These are phyloP conservation scores for Clavispora asparagi DNA, from an alignment of 805 yeast genomes.

Conservation along the genomic window DNA sequence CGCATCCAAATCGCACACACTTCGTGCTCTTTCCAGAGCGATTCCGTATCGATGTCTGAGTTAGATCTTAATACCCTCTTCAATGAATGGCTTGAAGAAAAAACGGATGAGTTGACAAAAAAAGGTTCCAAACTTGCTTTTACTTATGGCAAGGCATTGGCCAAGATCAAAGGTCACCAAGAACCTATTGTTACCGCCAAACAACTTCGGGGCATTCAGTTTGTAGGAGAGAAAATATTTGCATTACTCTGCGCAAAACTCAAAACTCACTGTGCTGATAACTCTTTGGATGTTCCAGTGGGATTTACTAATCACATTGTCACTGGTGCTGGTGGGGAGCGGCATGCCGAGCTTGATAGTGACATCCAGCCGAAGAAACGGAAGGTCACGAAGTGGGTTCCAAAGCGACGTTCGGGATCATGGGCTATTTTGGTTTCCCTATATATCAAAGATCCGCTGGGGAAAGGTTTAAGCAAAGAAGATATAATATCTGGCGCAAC, in stretches of 20 bases:
- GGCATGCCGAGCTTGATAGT: constrained; percentile 9
- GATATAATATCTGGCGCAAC: constrained; percentile 52
- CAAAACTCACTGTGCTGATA: constrained; percentile 49
- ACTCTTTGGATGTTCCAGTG: constrained; percentile 43
- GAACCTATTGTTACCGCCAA: constrained; percentile 48
- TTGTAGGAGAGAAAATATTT: constrained; percentile 69
- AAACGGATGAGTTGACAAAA: constrained; percentile 38
- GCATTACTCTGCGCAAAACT: constrained; percentile 43
- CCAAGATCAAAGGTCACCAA: constrained; percentile 41
- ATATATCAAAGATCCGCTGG: constrained; percentile 40
- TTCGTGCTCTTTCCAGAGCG: neutral
- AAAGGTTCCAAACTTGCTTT: constrained; percentile 49
- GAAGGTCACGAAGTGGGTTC: constrained; percentile 47
- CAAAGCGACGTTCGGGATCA: constrained; percentile 73
- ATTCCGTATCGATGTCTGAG: neutral
- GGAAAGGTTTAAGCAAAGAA: constrained; percentile 59
- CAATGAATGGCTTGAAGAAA: constrained; percentile 54
- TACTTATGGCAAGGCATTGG: constrained; percentile 54
- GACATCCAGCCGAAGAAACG: constrained; percentile 7
- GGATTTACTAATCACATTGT: constrained; percentile 16
- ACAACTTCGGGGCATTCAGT: constrained; percentile 55
- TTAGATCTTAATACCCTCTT: constrained; percentile 48
- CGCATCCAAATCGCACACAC: neutral
- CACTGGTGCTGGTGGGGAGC: constrained; percentile 9
- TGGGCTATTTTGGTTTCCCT: constrained; percentile 73